Base-by-base conservation (phyloP, 2,329 filamentous ascomycete species). In the Cercospora beticola region DNA sequence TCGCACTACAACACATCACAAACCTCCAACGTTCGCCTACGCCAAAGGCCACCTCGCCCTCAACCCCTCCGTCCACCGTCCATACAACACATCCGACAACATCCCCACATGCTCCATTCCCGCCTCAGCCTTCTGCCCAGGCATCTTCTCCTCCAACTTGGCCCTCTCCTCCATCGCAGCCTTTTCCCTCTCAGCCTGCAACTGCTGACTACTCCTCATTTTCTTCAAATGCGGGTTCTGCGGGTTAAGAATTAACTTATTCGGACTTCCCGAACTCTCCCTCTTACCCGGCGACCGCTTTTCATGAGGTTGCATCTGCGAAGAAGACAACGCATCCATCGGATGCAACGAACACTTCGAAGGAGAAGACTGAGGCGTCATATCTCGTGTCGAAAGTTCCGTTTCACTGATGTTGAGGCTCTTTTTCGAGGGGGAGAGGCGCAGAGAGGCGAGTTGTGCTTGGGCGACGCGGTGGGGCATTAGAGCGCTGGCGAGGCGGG, bases 101-200 rank as follows among this genome's bases (percentile, higher is more conserved):
- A 97, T 89, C 77, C 93, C 92, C 72, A 91, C 92, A 80, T 97
- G 94, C 80, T 97, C 94, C 92, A 97, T 94, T 2, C 93, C 94
- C 1, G 89, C 86, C 66, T 85, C 82, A 59, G 83, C 78, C 71
- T 87, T 83, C 10, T 56, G 70, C 5, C 86, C 88, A 1, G 87
- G 88, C 72, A 89, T 80, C 73, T 86, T 85, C 76, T 81, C 83
- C 74, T 83, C 72, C 52, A 74, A 12, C 14, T 64, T 87, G 68
- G 88, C 78, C 72, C 85, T 85, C 76, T 81, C 83, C 73, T 83
- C 83, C 70, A 82, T 78, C 77, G 63, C 85, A 82, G 46, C 85
- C 83, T 71, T 79, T 73, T 86, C 86, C 61, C 76, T 79, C 59
- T 86, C 83, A 28, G 64, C 72, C 49, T 74, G 71, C 36, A 76